These are phyloP conservation scores for Clonostachys rhizophaga DNA, from an alignment of 2,329 filamentous ascomycete species.

Conservation along the genomic window DNA sequence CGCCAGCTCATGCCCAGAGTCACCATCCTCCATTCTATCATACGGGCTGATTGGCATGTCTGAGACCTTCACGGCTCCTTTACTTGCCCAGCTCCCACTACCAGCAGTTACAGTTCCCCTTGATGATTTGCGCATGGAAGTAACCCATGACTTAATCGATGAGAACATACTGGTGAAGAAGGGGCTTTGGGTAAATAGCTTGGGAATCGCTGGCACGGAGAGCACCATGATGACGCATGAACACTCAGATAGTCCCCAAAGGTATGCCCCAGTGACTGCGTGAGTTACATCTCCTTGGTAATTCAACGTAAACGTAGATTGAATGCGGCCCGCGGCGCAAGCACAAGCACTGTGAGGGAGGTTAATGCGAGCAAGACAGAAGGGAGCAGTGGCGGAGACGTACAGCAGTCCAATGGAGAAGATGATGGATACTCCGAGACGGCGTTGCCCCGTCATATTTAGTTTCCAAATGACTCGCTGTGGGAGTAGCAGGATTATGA, in stretches of 20 bases:
- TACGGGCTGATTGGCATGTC: no score
- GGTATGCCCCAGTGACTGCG: not conserved
- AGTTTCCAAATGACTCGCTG: conserved; percentile 18
- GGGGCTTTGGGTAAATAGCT: not conserved
- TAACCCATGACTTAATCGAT: not conserved
- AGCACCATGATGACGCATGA: not conserved
- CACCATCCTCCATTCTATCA: no score
- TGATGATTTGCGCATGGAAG: no score
- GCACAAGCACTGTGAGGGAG: no score
- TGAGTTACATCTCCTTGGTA: no score
- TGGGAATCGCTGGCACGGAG: not conserved
- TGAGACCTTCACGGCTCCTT: no score
- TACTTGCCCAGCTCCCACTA: no score
- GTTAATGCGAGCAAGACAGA: not conserved
- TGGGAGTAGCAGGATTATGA: conserved; percentile 18
- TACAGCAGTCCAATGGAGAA: conserved; percentile 19
- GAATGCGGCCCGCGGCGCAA: not conserved
- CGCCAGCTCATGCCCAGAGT: no score
- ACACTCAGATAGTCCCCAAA: not conserved
- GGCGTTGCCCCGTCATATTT: conserved; percentile 16
- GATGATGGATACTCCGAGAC: conserved; percentile 18
- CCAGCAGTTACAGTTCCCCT: no score
- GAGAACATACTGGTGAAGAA: not conserved
- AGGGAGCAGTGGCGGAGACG: not conserved
- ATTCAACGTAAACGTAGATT: no score